Conservation (phyloP, 2,329 filamentous ascomycete species). For the Huntiella abstrusa region DNA sequence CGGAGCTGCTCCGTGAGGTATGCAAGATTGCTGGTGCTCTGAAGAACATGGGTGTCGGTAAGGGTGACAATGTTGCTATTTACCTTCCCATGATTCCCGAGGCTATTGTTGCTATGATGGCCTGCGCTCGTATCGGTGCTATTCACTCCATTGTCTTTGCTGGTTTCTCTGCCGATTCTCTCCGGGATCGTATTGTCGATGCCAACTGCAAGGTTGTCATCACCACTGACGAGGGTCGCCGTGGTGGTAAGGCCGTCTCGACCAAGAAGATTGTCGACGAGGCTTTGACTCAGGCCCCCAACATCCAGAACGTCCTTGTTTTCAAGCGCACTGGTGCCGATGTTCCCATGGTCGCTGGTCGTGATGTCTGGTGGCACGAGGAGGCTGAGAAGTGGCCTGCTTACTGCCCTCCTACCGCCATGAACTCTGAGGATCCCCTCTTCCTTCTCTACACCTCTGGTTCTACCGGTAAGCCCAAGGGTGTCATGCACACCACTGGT, state of each 20-base stretch:
- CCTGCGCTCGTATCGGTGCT: constrained; percentile 79
- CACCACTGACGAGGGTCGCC: constrained; percentile 93
- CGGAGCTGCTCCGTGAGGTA: constrained; percentile 82
- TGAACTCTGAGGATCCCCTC: constrained; percentile 87
- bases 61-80: constrained; percentile 91
- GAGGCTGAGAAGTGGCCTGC: constrained; percentile 91
- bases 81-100: constrained; percentile 99
- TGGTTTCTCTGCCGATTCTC: constrained; percentile 89
- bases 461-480: constrained; percentile 96
- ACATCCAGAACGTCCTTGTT: constrained; percentile 69
- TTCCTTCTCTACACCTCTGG: constrained; percentile 97
- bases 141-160: constrained; percentile 97
- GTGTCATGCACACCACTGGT: constrained; percentile 91
- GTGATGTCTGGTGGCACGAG: constrained; percentile 97
- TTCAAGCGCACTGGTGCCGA: constrained; percentile 88
- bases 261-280: constrained; percentile 99
- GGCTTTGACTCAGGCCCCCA: constrained; percentile 85
- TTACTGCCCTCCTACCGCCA: constrained; percentile 73
- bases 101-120: constrained; percentile 76
- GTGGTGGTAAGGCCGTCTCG: constrained; percentile 88
- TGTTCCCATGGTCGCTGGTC: constrained; percentile 71
- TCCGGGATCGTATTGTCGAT: constrained; percentile 86
- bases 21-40: constrained; percentile 72
- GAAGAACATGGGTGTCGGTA: constrained; percentile 89
- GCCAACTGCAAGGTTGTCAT: constrained; percentile 85